These are phyloP conservation scores for Candida nitratophila DNA, from an alignment of 805 yeast species.

Conservation along the genomic window DNA sequence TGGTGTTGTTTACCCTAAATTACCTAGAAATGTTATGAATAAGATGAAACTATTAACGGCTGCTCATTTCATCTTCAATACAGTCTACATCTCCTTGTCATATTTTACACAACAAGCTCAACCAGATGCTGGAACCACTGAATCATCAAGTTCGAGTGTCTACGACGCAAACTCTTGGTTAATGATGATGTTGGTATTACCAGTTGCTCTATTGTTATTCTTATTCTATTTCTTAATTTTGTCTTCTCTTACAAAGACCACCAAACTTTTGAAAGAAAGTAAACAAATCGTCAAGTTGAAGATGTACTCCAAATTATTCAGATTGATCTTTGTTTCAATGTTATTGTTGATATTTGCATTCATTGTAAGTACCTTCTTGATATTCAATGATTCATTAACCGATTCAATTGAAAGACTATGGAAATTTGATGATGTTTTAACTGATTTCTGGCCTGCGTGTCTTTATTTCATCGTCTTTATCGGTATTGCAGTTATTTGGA, in stretches of 20 bases:
- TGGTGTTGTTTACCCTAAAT: constrained; percentile 86
- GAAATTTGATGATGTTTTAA: constrained; percentile 83
- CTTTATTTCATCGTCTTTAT: constrained; percentile 80
- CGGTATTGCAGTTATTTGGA: constrained; percentile 86
- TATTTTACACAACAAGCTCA: constrained; percentile 26
- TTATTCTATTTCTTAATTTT: constrained; percentile 71
- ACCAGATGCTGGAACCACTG: constrained; percentile 25
- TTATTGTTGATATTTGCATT: constrained; percentile 65
- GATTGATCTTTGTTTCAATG: constrained; percentile 67
- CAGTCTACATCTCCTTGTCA: constrained; percentile 45
- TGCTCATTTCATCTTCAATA: constrained; percentile 47
- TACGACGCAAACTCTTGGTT: constrained; percentile 42
- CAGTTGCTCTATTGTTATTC: constrained; percentile 62
- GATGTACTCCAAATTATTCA: constrained; percentile 76
- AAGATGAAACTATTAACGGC: constrained; percentile 55
- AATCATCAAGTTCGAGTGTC: constrained; percentile 37
- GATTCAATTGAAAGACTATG: constrained; percentile 82
- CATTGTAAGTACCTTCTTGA: constrained; percentile 59
- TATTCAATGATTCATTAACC: constrained; percentile 65
- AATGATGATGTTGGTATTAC: constrained; percentile 53
- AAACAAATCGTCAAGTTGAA: constrained; percentile 86
- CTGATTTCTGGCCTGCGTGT: constrained; percentile 93
- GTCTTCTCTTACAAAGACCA: constrained; percentile 67
- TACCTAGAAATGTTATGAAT: constrained; percentile 69
- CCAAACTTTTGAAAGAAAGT: constrained; percentile 66